Base-by-base conservation (phyloP, 2,329 filamentous ascomycete genomes). In the Colletotrichum brevisporum region DNA sequence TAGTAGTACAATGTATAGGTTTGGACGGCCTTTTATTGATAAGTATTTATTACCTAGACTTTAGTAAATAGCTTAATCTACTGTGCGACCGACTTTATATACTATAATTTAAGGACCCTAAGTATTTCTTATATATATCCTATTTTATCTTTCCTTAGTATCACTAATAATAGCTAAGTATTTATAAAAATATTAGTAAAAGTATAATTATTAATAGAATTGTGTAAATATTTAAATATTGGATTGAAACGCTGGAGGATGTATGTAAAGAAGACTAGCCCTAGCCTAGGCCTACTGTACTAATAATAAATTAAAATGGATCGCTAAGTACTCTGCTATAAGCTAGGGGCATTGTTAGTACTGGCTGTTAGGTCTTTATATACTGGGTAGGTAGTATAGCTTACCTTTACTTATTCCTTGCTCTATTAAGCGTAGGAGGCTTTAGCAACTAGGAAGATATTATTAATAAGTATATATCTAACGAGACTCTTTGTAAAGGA, bases 381-480 rank as follows among this genome's bases (percentile, higher is more conserved):
- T 52, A 60, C 6, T 52, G 57, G 57, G 27, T 47, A 12, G 57
- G 57, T 9, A 60, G 57, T n/a, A 47, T 47, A 13, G 57, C 57
- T 4, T 47, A 47, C 16, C 57, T 60, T 26, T 60, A 60, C 18
- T 60, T 47, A 13, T 60, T 41, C 31, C 57, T 60, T 16, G 57
- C 57, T 9, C 57, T 47, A 9, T 60, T 47, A 10, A 39, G 13
- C 16, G 24, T 16, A 41, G 47, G 57, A n/a, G 57, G 57, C 12
- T 60, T 60, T 15, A 60, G 57, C 47, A 47, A 60, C 21, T 60
- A 47, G 57, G 57, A 60, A 26, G 5, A 18, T 5, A 60, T 26
- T 2, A 47, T 26, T 18, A n/a, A 60, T 8, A 60, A 60, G 47
- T 60, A 60, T 18, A n/a, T 41, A 8, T 18, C 31, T 5, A 47